Conservation (phyloP, 257 asterid species). For the Solanum acaule region DNA sequence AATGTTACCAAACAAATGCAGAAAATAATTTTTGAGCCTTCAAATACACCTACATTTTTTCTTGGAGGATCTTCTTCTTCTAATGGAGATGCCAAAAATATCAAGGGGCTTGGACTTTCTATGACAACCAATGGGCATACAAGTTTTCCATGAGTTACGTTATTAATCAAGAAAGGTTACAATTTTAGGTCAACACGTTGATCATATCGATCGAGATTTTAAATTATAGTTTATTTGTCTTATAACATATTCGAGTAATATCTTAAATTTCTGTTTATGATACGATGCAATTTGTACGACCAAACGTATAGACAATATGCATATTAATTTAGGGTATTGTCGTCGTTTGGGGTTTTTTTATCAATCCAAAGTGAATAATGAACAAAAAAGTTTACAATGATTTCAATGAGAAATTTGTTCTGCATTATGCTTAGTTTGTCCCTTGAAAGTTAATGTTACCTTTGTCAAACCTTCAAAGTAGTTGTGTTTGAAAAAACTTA, state of each 20-base stretch:
- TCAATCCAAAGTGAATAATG: background rate
- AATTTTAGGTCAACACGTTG: background rate
- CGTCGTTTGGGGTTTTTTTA: background rate
- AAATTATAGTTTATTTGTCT: background rate
- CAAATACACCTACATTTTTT: background rate
- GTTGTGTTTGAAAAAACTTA: background rate
- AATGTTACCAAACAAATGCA: slow-evolving; percentile 11
- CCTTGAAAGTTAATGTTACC: background rate
- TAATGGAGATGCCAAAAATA: background rate
- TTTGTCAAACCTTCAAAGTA: background rate
- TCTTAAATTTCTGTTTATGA: background rate
- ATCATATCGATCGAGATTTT: background rate
- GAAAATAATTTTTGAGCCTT: slow-evolving; percentile 11
- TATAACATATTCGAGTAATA: background rate
- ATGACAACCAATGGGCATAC: slow-evolving; percentile 23
- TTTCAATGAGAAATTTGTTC: background rate
- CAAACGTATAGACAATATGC: background rate
- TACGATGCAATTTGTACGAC: background rate
- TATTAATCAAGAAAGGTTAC: background rate
- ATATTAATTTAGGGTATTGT: background rate
- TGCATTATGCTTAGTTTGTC: background rate
- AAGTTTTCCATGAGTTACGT: background rate
- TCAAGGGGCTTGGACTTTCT: slow-evolving; percentile 20
- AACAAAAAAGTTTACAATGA: background rate
- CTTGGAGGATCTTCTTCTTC: slow-evolving; percentile 6